Conservation (phyloP, 2,329 filamentous ascomycete genomes). For the Graphilbum sp. region DNA sequence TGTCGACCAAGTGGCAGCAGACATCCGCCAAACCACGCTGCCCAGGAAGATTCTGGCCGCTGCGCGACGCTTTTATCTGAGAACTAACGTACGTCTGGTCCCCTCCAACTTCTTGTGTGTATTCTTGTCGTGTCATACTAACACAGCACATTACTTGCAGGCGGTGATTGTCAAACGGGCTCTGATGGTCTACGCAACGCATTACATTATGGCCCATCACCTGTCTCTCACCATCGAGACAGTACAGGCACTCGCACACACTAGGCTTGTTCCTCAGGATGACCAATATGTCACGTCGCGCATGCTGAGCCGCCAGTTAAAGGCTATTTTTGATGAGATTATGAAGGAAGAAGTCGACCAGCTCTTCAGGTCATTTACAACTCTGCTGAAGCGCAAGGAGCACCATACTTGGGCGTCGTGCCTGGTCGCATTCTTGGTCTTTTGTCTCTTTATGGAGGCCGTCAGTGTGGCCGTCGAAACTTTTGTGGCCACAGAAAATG, state of each 20-base stretch:
- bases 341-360: constrained; percentile 32
- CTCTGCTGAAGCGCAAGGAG: constrained; percentile 36
- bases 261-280: constrained; percentile 26
- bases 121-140: no score
- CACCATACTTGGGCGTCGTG: constrained; percentile 39
- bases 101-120: neutral
- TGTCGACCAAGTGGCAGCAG: constrained; percentile 33
- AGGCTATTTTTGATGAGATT: constrained; percentile 38
- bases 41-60: constrained; percentile 30
- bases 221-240: constrained; percentile 31
- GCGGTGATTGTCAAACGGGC: constrained; percentile 35
- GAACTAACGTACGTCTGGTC: constrained; percentile 22
- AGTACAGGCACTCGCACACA: constrained; percentile 23
- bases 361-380: constrained; percentile 35
- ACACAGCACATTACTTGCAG: constrained; percentile 11
- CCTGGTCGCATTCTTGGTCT: constrained; percentile 36
- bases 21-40: constrained; percentile 25
- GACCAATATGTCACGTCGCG: constrained; percentile 31
- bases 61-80: constrained; percentile 29
- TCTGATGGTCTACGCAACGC: constrained; percentile 37
- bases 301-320: constrained; percentile 39
- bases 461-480: constrained; percentile 36
- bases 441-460: constrained; percentile 42
- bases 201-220: constrained; percentile 39
- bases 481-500: constrained; percentile 34